Base-by-base conservation (phyloP, 2,329 filamentous ascomycete genomes). In the Pseudocercospora macadamiae region DNA sequence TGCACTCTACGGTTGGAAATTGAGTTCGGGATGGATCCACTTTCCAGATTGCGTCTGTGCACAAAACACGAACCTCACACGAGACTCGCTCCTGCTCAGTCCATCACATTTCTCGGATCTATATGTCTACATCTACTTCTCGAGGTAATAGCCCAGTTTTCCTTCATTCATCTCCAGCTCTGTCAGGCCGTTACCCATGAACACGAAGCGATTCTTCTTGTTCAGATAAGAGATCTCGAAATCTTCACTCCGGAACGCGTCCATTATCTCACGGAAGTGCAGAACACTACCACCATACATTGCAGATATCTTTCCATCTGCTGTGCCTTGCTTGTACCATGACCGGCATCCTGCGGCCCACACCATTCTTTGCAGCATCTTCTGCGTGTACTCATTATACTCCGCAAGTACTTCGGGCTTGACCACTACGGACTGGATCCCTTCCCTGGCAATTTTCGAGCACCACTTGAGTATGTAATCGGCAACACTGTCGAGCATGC, bases 241-340 rank as follows among this genome's bases (percentile, higher is more conserved):
- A 18, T 62, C 60, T 28, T 59, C 60, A 5, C 47, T 59, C 14
- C 60, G 25, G 4, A 57, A 59, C 10, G 44, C 51, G 23, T 62
- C 26, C 30, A 62, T 30, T 52, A 62, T 42, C 16, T 59, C 28
- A 18, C 57, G 52, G 30, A 49, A 62, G 32, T 62, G 60, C 7
- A 56, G 26, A 10, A 62, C 16, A 37, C 48, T 60, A 21, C 60
- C 62, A 3, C 54, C 47, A 37, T 64, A 64, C 52, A 64, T 62
- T 14, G 62, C 62, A 4, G 23, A 28, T 5, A 64, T 52, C 4
- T 42, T 54, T 1, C 79, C 78, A 44, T 80, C 75, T 3, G 74
- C 67, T 1, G 67, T 73, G 34, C 75, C 74, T 28, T 76, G 74
- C 66, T 81, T 80, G 67, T 85, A 85, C 82, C 82, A 85, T 54